Evolutionary conservation across 1,284 basidiomycete species (phyloP).

Genomic region (Cutaneotrichosporon mucoides): DNA sequence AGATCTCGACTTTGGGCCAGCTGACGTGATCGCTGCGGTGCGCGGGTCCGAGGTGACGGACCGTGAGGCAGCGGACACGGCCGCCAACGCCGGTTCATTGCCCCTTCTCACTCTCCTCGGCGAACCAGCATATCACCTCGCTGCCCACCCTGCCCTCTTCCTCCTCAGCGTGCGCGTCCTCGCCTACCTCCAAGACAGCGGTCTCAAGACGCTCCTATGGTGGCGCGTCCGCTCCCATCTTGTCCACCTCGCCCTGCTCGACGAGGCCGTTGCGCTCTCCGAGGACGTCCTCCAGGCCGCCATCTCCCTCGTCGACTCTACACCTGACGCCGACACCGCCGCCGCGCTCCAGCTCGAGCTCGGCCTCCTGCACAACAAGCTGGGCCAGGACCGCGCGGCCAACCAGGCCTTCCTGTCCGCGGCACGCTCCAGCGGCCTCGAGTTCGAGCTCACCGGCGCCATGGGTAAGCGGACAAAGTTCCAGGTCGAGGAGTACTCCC

Average conservation of each 20-base stretch:
- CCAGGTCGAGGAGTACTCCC: slow-evolving; percentile 77
- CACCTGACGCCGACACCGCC: slow-evolving; percentile 55
- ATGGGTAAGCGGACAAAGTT: slow-evolving; percentile 93
- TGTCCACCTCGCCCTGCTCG: slow-evolving; percentile 78
- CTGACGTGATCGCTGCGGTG: slow-evolving; percentile 54
- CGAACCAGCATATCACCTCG: slow-evolving; percentile 94
- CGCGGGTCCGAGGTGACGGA: slow-evolving; percentile 42
- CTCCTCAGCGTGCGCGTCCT: slow-evolving; percentile 72
- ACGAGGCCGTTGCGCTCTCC: slow-evolving; percentile 70
- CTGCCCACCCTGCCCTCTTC: slow-evolving; percentile 65
- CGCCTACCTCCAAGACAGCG: slow-evolving; percentile 52
- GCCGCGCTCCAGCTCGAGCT: slow-evolving; percentile 72
- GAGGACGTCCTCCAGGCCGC: slow-evolving; percentile 55
- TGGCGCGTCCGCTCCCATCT: slow-evolving; percentile 74
- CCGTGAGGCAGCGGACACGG: slow-evolving; percentile 37
- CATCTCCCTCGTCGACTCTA: slow-evolving; percentile 51
- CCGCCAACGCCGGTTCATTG: slow-evolving; percentile 62
- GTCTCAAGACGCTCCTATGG: slow-evolving; percentile 58
- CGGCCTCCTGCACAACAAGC: slow-evolving; percentile 70
- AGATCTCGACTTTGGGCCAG: slow-evolving; percentile 59
- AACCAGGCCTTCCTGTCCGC: slow-evolving; percentile 75
- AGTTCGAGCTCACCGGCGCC: slow-evolving; percentile 89
- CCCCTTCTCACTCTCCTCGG: slow-evolving; percentile 77
- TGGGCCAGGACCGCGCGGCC: slow-evolving; percentile 69
- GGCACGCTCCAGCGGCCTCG: slow-evolving; percentile 68